Evolutionary conservation across 2,329 filamentous ascomycete genomes (phyloP), one percentile per base, ranked within the genome.

Genomic region (Phyllosticta citribraziliensis): DNA sequence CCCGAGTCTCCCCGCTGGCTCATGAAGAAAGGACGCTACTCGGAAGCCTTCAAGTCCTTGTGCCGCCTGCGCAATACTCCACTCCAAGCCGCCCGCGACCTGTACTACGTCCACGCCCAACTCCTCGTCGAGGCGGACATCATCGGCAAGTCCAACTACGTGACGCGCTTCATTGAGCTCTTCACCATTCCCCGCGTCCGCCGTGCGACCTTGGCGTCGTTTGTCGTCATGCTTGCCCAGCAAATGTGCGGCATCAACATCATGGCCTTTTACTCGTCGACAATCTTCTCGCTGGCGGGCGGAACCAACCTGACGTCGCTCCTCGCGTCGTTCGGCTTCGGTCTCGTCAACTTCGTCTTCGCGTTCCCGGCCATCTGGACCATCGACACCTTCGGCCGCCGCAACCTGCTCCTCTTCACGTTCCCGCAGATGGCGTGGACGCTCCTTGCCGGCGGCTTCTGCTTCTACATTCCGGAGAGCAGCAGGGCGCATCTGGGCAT

Each of bases 161-260:
- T 76, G 64, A 75, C 68, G 1, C 71, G 75, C 50, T 75, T 76
- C 64, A 47, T 80, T 47, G 82, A 89, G 69, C 70, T 83, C 0
- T 88, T 90, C 68, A 88, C 84, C 11, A 81, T 90, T 61, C 85
- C 87, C 1, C 82, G 88, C 55, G 78, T 88, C 11, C 82, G 86
- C 14, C 82, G 87, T 51, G 91, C 91, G 2, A 92, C 86, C 3
- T 79, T 88, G 30, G 90, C 89, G 5, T 88, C 89, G 0, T 88
- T 86, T 65, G 84, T 85, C 1, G 88, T 93, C 66, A 95, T 95
- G 90, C 85, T 85, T 65, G 76, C 75, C 0, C 83, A 86, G 66
- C 84, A 86, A 67, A 80, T 86, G 75, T 84, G 82, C 63, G 83
- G 82, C 25, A 64, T 76, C 65, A 78, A 76, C 65, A 76, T 73